phyloP scores from a whole-genome alignment of 768 basidiomycete species.

The Strobilomyces echinocephalus region DNA sequence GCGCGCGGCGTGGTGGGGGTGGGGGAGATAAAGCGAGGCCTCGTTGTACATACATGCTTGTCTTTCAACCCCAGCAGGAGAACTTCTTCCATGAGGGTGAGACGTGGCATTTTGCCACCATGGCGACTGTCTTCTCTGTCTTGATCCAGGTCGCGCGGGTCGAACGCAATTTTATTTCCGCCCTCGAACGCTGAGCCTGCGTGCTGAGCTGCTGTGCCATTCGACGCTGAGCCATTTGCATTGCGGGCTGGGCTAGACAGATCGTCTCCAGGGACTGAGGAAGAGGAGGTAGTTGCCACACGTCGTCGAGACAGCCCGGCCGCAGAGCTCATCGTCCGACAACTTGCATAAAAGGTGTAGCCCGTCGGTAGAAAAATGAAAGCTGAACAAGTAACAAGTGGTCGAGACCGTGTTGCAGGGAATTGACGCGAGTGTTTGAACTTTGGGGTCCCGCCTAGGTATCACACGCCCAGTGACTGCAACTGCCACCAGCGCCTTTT shows the following conservation, averaged over 20 bases:
- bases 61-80: slow-evolving; percentile 92
- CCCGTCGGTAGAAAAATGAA: slow-evolving; percentile 1
- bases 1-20: slow-evolving; percentile 3
- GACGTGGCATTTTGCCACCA: slow-evolving; percentile 70
- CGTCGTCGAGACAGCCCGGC: slow-evolving; percentile 57
- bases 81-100: slow-evolving; percentile 98
- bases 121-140: slow-evolving; percentile 58
- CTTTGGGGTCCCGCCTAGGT: not conserved
- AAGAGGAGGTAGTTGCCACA: slow-evolving; percentile 40
- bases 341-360: slow-evolving; percentile 18
- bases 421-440: slow-evolving; percentile 10
- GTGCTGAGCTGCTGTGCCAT: slow-evolving; percentile 41
- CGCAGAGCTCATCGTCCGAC: slow-evolving; percentile 43
- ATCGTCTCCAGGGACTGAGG: slow-evolving; percentile 37
- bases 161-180: slow-evolving; percentile 85
- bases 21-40: not conserved
- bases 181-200: slow-evolving; percentile 84
- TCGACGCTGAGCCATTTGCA: slow-evolving; percentile 27
- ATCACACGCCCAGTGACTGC: slow-evolving; percentile 14
- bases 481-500: not conserved
- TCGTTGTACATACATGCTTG: slow-evolving; percentile 65
- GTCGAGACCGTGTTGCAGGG: slow-evolving; percentile 7
- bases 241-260: slow-evolving; percentile 28
- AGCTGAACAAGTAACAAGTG: slow-evolving; percentile 2
- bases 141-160: slow-evolving; percentile 83